These are phyloP conservation scores for Geoglossum cookeanum DNA, from an alignment of 2,329 filamentous ascomycete species.

Conservation along the genomic window DNA sequence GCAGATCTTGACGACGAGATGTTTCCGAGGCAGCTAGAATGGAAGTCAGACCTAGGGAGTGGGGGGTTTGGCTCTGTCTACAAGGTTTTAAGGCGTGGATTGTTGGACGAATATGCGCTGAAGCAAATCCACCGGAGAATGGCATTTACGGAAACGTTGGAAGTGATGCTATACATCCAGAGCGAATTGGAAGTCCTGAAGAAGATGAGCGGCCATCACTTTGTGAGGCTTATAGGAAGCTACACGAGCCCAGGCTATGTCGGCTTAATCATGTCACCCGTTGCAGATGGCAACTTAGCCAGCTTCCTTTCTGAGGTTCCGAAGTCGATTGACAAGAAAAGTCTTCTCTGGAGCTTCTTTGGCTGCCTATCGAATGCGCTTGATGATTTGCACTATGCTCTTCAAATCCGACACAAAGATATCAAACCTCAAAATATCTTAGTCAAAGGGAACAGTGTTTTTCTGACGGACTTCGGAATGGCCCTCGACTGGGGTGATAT, in stretches of 20 bases:
- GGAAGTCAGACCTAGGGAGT: conserved; percentile 11
- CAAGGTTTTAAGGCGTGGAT: conserved; percentile 10
- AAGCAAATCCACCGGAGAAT: conserved; percentile 7
- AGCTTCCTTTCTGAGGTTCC: conserved; percentile 4
- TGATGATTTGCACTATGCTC: conserved; percentile 10
- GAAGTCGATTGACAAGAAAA: background rate
- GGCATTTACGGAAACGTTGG: conserved; percentile 3
- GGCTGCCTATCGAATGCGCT: conserved; percentile 12
- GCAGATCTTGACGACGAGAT: too few relatives aligned
- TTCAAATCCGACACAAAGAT: conserved; percentile 11
- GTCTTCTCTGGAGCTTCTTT: conserved; percentile 12
- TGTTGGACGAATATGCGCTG: conserved; percentile 1
- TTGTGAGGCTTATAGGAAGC: conserved; percentile 10
- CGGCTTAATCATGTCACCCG: conserved; percentile 12
- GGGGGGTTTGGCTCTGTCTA: conserved; percentile 15
- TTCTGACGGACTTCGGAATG: conserved; percentile 12
- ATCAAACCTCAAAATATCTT: conserved; percentile 13
- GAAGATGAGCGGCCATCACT: conserved; percentile 10
- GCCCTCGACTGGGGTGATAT: conserved; percentile 11
- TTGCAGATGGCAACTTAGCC: conserved; percentile 13
- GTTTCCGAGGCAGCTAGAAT: too few relatives aligned
- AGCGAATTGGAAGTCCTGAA: conserved; percentile 12
- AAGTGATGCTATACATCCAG: conserved; percentile 6
- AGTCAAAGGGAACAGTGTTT: conserved; percentile 8
- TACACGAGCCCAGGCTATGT: conserved; percentile 13